Evolutionary conservation across 305 asterid genomes (phyloP), one percentile per base, ranked within the genome.

Genomic region (Fraxinus sp.): DNA sequence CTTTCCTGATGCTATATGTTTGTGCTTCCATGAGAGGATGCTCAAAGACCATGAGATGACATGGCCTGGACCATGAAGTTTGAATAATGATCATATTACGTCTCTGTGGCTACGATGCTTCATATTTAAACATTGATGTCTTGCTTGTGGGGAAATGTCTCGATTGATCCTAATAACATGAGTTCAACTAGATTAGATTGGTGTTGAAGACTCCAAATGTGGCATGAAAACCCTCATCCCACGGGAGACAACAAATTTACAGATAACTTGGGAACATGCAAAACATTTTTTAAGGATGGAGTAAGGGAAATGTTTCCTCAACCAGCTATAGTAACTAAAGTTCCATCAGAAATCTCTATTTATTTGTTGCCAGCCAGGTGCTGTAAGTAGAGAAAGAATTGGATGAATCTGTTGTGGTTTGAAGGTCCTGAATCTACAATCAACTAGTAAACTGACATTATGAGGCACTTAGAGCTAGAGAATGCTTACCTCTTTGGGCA

Each of bases 401-500:
- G 75, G 75, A 26, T 68, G 8, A 68, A 68, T 68, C 33, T 68
- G 75, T 68, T 68, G 75, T 68, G 36, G 75, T 68, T 68, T 11
- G 72, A 59, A 59, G 14, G 14, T 13, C 32, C 70, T 59, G 70
- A 22, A 20, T 20, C 11, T 59, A 8, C 26, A 20, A 20, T 59
- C 70, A 9, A 59, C 70, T 59, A 59, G 70, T 59, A 59, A 22
- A 59, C 32, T 59, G 70, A 59, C 32, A 20, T 59, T 59, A 20
- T 59, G 70, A 59, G 70, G 70, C 70, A 59, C 70, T 7, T 59
- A 2, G 70, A 22, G 30, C 70, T 20, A 59, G 70, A 59, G 70
- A 59, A 59, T 59, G 70, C 32, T 59, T 59, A 59, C 70, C 70
- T 59, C 30, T 59, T 22, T 59, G 32, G 70, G 70, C 32, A 7